A percentile compares a stretch with the other conserved stretches of the same genome.
phyloP scores from a whole-genome alignment of 768 basidiomycete species.

The Lactarius psammicola region DNA sequence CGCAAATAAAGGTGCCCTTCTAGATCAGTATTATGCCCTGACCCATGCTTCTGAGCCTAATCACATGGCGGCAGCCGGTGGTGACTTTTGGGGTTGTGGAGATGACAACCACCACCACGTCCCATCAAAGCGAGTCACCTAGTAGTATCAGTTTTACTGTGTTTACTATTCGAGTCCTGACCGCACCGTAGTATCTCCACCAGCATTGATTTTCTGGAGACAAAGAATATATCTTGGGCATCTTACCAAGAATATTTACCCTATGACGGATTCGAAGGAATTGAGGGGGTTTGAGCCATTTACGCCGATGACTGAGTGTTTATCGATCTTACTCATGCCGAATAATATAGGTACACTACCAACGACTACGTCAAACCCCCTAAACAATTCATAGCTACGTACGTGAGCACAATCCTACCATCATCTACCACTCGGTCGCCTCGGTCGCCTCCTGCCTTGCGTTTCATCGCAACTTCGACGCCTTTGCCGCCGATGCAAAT shows the following conservation, averaged over 20 bases:
- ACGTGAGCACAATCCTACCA: conserved; percentile 56
- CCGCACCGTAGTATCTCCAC: conserved; percentile 42
- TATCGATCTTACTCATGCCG: not conserved
- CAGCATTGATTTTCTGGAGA: conserved; percentile 58
- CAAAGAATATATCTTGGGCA: conserved; percentile 56
- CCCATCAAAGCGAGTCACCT: conserved; percentile 29
- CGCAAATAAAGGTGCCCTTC: conserved; percentile 48
- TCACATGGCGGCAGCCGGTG: conserved; percentile 49
- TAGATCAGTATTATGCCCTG: conserved; percentile 45
- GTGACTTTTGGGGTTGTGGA: conserved; percentile 52
- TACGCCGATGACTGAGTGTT: not conserved
- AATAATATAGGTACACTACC: conserved; percentile 27
- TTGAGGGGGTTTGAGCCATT: conserved; percentile 13
- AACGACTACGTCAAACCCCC: conserved; percentile 42
- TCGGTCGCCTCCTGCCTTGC: conserved; percentile 41
- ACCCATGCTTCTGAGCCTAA: conserved; percentile 66
- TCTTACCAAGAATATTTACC: conserved; percentile 63
- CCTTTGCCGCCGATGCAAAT: conserved; percentile 46
- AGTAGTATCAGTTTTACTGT: too few relatives aligned
- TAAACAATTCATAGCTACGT: too few relatives aligned
- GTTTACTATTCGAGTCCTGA: not conserved
- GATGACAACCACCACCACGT: conserved; percentile 41
- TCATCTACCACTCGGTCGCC: conserved; percentile 52
- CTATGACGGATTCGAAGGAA: conserved; percentile 42
- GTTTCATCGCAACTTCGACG: conserved; percentile 47